Evolutionary conservation across 176 grass and related monocot genomes (phyloP), one percentile per base, ranked within the genome.

Genomic region (Oryza nivara): DNA sequence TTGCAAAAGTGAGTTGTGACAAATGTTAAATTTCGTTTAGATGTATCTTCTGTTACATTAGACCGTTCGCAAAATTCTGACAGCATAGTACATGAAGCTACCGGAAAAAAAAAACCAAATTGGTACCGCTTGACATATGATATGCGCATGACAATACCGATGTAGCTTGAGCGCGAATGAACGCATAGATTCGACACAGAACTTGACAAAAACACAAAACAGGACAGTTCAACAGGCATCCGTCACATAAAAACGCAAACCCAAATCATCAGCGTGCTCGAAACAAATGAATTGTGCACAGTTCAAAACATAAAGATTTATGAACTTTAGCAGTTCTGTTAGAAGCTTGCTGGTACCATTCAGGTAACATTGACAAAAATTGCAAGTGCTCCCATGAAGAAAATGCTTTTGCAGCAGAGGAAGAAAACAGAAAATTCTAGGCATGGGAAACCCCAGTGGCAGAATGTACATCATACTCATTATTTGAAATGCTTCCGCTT

Each of bases 401-500:
- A 13, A 87, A 84, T 91, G 81, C 65, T 80, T 88, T 67, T 40
- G 65, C 63, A 83, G 75, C 56, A n/a, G 61, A 79, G 60, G 76
- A 84, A 60, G 63, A 85, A 85, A 82, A 74, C 51, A 85, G 77
- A 88, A 78, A 82, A 78, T 75, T 85, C 81, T 76, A 85, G 46
- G 77, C 61, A 79, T 60, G 68, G 85, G 85, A 87, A 80, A 84
- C 74, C 61, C 82, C 43, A 78, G 72, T 80, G 69, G 78, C 88
- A 88, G 89, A 90, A 88, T 85, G 77, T 85, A 93, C 91, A 93
- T 84, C 80, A 49, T 44, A 79, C 71, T 66, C 82, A 85, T 93
- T 88, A 93, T 93, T 92, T 90, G n/a, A 2, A 87, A 74, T 56
- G 88, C 81, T 87, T 83, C 80, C 22, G 11, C 74, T 75, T 73